These are phyloP conservation scores for Sarocladium strictum DNA, from an alignment of 2,329 filamentous ascomycete genomes.

Conservation along the genomic window DNA sequence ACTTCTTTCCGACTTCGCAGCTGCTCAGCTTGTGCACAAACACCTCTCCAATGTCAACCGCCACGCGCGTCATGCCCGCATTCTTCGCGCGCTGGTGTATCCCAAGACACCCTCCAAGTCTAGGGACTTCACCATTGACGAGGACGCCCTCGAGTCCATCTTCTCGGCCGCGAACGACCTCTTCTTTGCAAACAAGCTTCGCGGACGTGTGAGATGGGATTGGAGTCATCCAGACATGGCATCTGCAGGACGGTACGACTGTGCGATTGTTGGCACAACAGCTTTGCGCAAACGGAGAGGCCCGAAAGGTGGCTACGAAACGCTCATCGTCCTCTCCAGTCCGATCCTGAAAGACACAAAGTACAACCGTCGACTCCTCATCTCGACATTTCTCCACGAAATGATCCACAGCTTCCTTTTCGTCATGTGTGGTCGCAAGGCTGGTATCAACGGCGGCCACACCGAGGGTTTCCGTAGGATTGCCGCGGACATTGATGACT, in stretches of 20 bases:
- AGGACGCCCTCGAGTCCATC: conserved; percentile 50
- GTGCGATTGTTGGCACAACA: conserved; percentile 56
- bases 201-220: conserved; percentile 54
- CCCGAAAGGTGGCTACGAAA: conserved; percentile 49
- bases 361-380: conserved; percentile 55
- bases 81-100: conserved; percentile 51
- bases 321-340: conserved; percentile 54
- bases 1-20: conserved; percentile 36
- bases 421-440: conserved; percentile 53
- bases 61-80: conserved; percentile 46
- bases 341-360: conserved; percentile 49
- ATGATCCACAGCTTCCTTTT: conserved; percentile 63
- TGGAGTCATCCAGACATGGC: conserved; percentile 48
- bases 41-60: conserved; percentile 40
- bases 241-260: conserved; percentile 35
- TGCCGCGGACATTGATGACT: conserved; percentile 53
- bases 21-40: conserved; percentile 41
- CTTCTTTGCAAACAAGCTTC: conserved; percentile 53
- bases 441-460: conserved; percentile 50
- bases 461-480: conserved; percentile 55
- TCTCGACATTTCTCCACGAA: conserved; percentile 61
- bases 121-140: conserved; percentile 48
- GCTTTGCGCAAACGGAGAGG: conserved; percentile 37
- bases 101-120: conserved; percentile 24
- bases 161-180: conserved; percentile 56